phyloP scores from a whole-genome alignment of 2,329 filamentous ascomycete genomes.

The Dendrostoma leiphaemia region DNA sequence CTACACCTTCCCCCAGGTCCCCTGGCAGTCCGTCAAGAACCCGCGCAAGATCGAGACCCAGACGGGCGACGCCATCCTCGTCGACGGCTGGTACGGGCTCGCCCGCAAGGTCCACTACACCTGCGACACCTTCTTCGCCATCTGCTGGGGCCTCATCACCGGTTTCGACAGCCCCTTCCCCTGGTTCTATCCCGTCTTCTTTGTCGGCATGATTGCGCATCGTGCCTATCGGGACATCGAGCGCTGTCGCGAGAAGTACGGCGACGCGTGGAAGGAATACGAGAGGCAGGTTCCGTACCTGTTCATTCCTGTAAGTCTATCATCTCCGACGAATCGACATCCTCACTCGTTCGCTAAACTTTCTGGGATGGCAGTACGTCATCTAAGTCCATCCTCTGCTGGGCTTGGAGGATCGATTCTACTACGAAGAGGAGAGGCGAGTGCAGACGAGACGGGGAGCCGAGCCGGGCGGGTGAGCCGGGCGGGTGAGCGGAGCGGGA shows the following conservation, averaged over 20 bases:
- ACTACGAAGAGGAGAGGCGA: background rate
- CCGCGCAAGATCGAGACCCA: slow-evolving; percentile 68
- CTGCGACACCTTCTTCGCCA: slow-evolving; percentile 75
- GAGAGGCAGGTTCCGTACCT: slow-evolving; percentile 77
- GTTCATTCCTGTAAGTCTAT: slow-evolving; percentile 57
- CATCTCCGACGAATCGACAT: slow-evolving; percentile 43
- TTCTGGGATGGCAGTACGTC: slow-evolving; percentile 36
- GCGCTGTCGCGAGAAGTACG: slow-evolving; percentile 75
- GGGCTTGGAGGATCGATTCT: no score
- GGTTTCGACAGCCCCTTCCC: slow-evolving; percentile 79
- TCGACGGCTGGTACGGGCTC: slow-evolving; percentile 75
- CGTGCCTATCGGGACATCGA: slow-evolving; percentile 74
- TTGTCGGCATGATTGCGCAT: slow-evolving; percentile 76
- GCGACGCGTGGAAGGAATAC: slow-evolving; percentile 79
- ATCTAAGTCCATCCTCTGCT: slow-evolving; percentile 29
- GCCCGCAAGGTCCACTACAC: slow-evolving; percentile 79
- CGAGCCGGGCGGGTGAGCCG: background rate
- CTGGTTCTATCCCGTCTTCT: slow-evolving; percentile 88
- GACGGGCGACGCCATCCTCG: slow-evolving; percentile 68
- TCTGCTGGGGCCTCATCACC: slow-evolving; percentile 77
- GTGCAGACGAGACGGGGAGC: background rate
- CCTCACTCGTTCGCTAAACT: no score
- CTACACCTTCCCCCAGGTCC: slow-evolving; percentile 76
- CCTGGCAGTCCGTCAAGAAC: slow-evolving; percentile 73
- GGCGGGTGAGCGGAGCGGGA: no score